Evolutionary conservation across 768 basidiomycete genomes (phyloP).

Genomic region (Hypholoma sublateritium): DNA sequence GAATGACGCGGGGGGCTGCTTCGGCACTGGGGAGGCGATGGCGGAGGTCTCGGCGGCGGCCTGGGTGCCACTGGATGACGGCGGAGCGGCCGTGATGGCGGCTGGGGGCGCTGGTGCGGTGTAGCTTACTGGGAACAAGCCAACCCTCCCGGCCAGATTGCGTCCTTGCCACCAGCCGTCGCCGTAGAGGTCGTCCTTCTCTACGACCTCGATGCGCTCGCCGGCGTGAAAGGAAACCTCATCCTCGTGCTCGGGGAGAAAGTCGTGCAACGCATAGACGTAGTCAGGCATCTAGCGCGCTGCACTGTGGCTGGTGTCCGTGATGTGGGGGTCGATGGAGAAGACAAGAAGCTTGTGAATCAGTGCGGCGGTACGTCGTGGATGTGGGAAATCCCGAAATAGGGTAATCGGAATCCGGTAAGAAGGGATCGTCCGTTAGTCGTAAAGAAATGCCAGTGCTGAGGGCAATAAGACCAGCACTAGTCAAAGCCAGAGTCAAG

Average conservation of each 20-base stretch:
- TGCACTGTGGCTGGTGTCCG: neutral
- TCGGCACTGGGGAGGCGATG: conserved; percentile 37
- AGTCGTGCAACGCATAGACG: conserved; percentile 88
- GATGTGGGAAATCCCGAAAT: neutral
- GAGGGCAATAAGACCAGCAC: neutral
- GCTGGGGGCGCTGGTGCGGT: conserved; percentile 55
- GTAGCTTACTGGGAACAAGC: conserved; percentile 90
- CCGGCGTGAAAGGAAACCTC: conserved; percentile 86
- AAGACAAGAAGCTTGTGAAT: neutral
- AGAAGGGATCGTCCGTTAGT: neutral
- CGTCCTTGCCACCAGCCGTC: conserved; percentile 99
- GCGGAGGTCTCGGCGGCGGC: conserved; percentile 45
- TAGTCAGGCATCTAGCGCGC: conserved; percentile 65
- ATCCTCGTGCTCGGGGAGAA: conserved; percentile 90
- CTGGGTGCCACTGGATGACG: conserved; percentile 5
- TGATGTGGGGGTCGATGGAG: neutral
- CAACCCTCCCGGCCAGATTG: conserved; percentile 77
- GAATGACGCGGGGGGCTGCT: conserved; percentile 30
- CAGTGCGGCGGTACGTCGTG: neutral
- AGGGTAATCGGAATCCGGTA: neutral
- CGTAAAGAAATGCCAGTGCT: neutral
- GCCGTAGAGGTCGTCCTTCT: conserved; percentile 88
- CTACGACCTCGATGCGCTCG: conserved; percentile 85
- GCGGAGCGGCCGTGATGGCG: neutral
- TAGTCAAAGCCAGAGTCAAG: neutral